Percentiles rank a stretch among this genome's conserved stretches.
Conservation (phyloP, 305 asterid species). For the Rubia balearica region DNA sequence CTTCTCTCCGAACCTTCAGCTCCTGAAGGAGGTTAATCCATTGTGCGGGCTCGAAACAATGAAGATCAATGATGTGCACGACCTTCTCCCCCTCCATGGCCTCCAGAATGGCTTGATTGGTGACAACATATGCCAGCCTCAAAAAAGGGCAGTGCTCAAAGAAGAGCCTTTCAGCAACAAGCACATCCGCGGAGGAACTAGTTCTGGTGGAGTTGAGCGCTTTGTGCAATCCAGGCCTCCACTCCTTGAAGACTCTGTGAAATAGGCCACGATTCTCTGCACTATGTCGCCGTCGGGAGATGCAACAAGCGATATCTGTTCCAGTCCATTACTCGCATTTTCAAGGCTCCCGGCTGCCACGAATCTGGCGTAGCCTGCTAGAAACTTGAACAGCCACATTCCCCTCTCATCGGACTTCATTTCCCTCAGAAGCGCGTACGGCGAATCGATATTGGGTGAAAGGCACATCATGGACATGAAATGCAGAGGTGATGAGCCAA, state of each 20-base stretch:
- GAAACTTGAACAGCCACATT: slow-evolving; percentile 46
- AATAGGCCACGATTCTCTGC: slow-evolving; percentile 58
- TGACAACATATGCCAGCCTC: slow-evolving; percentile 50
- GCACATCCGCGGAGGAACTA: slow-evolving; percentile 22
- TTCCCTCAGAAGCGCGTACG: slow-evolving; percentile 40
- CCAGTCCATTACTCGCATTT: slow-evolving; percentile 53
- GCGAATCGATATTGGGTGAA: slow-evolving; percentile 43
- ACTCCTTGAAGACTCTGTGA: slow-evolving; percentile 41
- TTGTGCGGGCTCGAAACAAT: slow-evolving; percentile 47
- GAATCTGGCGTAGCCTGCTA: slow-evolving; percentile 43
- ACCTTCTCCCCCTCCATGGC: slow-evolving; percentile 65
- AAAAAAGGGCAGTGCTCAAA: slow-evolving; percentile 52
- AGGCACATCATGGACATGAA: slow-evolving; percentile 46
- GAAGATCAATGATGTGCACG: slow-evolving; percentile 57
- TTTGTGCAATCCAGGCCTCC: slow-evolving; percentile 50
- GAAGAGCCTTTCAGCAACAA: slow-evolving; percentile 34
- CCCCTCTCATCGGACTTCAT: slow-evolving; percentile 64
- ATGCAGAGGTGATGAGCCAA: slow-evolving; percentile 48
- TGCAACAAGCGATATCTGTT: slow-evolving; percentile 52
- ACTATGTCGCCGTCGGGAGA: slow-evolving; percentile 63
- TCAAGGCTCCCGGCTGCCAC: slow-evolving; percentile 51
- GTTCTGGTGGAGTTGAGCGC: slow-evolving; percentile 48
- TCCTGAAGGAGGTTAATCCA: slow-evolving; percentile 51
- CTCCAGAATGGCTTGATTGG: slow-evolving; percentile 58
- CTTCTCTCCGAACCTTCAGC: slow-evolving; percentile 40